Percentiles rank a stretch among this genome's conserved stretches.
Conservation (phyloP, 1,284 basidiomycete genomes). For the Neonothopanus nambi region DNA sequence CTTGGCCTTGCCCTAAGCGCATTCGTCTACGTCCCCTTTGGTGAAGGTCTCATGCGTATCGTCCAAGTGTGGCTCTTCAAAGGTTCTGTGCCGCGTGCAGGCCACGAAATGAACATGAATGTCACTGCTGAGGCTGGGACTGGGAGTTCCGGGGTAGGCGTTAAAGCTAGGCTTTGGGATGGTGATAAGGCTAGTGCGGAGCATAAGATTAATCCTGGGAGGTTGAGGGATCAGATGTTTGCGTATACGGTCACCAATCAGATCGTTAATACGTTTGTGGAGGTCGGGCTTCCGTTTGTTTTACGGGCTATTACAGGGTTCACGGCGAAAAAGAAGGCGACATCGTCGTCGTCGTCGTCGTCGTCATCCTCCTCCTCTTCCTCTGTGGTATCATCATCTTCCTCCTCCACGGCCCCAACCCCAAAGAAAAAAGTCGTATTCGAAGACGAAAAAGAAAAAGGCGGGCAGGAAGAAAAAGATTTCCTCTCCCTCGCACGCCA, state of each 20-base stretch:
- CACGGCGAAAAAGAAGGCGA: conserved; percentile 16
- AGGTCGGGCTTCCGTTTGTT: conserved; percentile 84
- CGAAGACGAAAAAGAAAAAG: conserved; percentile 64
- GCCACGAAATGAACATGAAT: conserved; percentile 14
- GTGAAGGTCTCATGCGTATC: conserved; percentile 74
- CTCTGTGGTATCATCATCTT: no score
- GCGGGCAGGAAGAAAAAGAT: conserved; percentile 62
- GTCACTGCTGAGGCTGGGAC: neutral
- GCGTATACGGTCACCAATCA: conserved; percentile 95
- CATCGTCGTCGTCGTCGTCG: conserved; percentile 8
- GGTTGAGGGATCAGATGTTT: conserved; percentile 92
- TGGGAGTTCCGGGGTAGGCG: conserved; percentile 14
- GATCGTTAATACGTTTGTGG: conserved; percentile 78
- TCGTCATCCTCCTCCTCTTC: conserved; percentile 5
- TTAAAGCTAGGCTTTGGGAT: conserved; percentile 47
- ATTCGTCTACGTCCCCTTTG: conserved; percentile 92
- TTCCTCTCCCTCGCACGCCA: conserved; percentile 77
- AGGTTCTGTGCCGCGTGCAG: conserved; percentile 21
- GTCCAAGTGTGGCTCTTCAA: conserved; percentile 48
- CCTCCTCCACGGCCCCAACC: conserved; percentile 10
- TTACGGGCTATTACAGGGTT: conserved; percentile 45
- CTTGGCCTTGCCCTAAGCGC: conserved; percentile 83
- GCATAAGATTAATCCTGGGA: conserved; percentile 61
- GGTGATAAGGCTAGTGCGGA: conserved; percentile 48
- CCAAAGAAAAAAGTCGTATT: conserved; percentile 74